Base-by-base conservation (phyloP, 1,284 basidiomycete genomes). In the Pulchroboletus neoregius region DNA sequence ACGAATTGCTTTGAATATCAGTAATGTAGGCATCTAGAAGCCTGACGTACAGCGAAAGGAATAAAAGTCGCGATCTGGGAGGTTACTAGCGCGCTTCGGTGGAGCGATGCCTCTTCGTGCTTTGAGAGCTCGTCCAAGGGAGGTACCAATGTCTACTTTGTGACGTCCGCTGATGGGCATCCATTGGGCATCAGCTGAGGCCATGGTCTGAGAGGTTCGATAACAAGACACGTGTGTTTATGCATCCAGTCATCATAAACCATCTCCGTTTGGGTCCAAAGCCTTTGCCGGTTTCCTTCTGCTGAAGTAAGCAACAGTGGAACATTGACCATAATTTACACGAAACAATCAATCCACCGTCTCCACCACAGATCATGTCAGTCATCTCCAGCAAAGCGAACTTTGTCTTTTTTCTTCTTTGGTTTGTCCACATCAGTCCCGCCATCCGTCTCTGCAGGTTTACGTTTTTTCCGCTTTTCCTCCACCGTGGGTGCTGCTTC, bases 401-500 rank as follows among this genome's bases (percentile, higher is more conserved):
- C 62, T 42, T 32, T 50, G 11, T 26, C 20, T 30, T 53, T 58
- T 15, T 45, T 49, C 56, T 60, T 63, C 58, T 63, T 71, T 46
- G 68, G 66, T 50, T 58, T 67, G 43, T 63, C 64, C 24, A 55
- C 56, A 31, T 60, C 61, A 33, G 49, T 43, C 23, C 20, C 43
- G 13, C 41, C 51, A n/a, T 45, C 43, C 13, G 50, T 52, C 39
- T 64, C 58, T n/a, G 46, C 40, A 36, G 46, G 58, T 57, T 78
- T 79, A 46, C 78, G 74, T 58, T 81, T 81, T 57, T 79, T 81
- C 56, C 79, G 74, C 61, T 88, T 91, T 63, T 93, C 89, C 58
- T 87, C 85, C 18, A 93, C 79, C 0, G 82, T 85, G 2, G 79
- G 81, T 20, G 76, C 86, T 2, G 74, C 78, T 15, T 72, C 71